Base-by-base conservation (phyloP, 371 early-diverging fungal species). In the Mortierella sp. region DNA sequence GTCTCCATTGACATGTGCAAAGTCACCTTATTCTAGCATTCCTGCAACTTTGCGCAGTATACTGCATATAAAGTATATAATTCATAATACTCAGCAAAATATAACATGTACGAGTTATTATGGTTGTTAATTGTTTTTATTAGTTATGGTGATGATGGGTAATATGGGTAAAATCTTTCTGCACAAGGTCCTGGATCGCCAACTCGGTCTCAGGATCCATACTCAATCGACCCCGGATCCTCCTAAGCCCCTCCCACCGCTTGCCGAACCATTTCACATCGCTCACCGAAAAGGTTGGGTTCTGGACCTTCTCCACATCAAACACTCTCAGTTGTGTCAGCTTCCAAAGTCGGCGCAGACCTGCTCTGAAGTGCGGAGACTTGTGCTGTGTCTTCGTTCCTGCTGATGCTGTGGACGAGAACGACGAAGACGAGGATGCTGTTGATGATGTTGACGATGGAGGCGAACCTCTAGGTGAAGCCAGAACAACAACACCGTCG, bases 251-350 rank as follows among this genome's bases (percentile, higher is more conserved):
- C 31, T 28, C 68, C 80, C 80, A 80, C 19, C 75, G 75, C 71
- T 74, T 34, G 50, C 58, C 70, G 71, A 80, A 60, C 80, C 80
- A 80, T 31, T 34, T 34, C 3, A 75, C 70, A 63, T 80, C 80
- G 14, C n/a, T 34, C n/a, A 60, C 45, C 5, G 57, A 58, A 57
- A 74, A 31, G 13, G 13, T 28, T 28, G 70, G 47, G 11, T 24
- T 38, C 38, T 73, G 65, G 8, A 80, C 16, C 24, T 34, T 34
- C 13, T 60, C n/a, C 38, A 80, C 68, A 38, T 75, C 81, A 38
- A 80, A 44, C 44, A 48, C 73, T 34, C 55, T 26, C 11, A 80
- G 42, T 14, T 57, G 60, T 24, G 58, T 80, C 73, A 80, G 55
- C 19, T 60, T 63, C 31, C 31, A 19, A 8, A 80, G 76, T 38